Percentiles rank a stretch among this genome's conserved stretches.
These are phyloP conservation scores for Knoxia roxburghii DNA, from an alignment of 257 asterid species.

Conservation along the genomic window DNA sequence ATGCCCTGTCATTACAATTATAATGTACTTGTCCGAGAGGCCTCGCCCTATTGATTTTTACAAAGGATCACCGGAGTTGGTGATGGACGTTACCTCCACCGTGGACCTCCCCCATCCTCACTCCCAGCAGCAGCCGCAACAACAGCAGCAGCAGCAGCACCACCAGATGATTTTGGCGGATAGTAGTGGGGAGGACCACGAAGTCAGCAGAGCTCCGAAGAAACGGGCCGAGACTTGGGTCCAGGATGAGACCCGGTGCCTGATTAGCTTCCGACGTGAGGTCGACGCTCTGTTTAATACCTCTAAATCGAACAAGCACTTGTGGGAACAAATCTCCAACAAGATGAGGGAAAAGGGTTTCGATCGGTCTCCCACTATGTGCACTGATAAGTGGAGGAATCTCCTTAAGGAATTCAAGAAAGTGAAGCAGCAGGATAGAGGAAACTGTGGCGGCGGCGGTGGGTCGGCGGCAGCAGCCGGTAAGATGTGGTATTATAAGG, in stretches of 20 bases:
- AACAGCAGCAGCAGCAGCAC: not conserved
- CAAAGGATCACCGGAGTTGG: constrained; percentile 11
- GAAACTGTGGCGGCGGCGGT: constrained; percentile 38
- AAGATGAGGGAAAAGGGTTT: constrained; percentile 92
- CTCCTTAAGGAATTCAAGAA: constrained; percentile 81
- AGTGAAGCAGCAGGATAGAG: constrained; percentile 46
- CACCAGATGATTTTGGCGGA: constrained; percentile 38
- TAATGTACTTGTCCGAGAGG: constrained; percentile 25
- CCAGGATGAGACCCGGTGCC: constrained; percentile 67
- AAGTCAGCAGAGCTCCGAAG: constrained; percentile 46
- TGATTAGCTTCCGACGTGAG: constrained; percentile 64
- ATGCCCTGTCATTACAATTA: constrained; percentile 6
- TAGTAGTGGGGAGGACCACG: constrained; percentile 40
- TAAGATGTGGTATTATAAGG: constrained; percentile 62
- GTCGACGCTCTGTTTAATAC: constrained; percentile 71
- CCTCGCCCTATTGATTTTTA: constrained; percentile 24
- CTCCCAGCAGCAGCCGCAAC: constrained; percentile 2
- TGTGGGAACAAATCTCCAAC: constrained; percentile 80
- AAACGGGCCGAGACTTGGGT: constrained; percentile 92
- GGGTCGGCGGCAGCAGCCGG: constrained; percentile 18
- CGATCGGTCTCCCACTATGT: constrained; percentile 89
- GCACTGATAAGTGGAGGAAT: constrained; percentile 95
- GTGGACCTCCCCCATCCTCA: constrained; percentile 11
- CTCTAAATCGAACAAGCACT: constrained; percentile 72
- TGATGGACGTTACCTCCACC: constrained; percentile 17